These are phyloP conservation scores for Sporothrix curviconia DNA, from an alignment of 2,329 filamentous ascomycete species.

Conservation along the genomic window DNA sequence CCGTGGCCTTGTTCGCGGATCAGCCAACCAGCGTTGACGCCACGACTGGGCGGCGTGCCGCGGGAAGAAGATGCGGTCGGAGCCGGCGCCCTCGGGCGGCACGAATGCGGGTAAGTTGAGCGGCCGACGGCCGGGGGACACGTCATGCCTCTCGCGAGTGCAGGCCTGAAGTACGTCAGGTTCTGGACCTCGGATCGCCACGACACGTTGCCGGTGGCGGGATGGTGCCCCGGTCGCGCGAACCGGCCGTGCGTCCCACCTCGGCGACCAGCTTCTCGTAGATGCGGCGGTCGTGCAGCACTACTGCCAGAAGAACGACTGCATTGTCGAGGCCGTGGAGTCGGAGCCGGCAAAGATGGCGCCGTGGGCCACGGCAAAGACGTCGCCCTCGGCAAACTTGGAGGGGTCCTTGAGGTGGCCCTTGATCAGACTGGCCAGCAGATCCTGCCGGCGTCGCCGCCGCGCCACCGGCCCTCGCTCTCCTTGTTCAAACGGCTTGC, in stretches of 20 bases:
- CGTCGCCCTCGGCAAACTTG: slow-evolving; percentile 43
- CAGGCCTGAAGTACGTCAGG: slow-evolving; percentile 50
- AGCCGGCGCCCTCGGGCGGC: slow-evolving; percentile 43
- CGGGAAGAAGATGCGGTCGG: slow-evolving; percentile 46
- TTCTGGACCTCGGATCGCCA: slow-evolving; percentile 43
- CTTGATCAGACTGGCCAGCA: slow-evolving; percentile 45
- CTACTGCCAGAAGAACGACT: slow-evolving; percentile 48
- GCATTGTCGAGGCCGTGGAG: slow-evolving; percentile 54
- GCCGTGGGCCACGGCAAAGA: slow-evolving; percentile 51
- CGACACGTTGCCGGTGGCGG: slow-evolving; percentile 37
- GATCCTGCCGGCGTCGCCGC: slow-evolving; percentile 40
- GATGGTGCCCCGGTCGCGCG: slow-evolving; percentile 28
- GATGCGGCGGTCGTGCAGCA: slow-evolving; percentile 38
- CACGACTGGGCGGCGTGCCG: too few species aligned
- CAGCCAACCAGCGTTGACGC: too few species aligned
- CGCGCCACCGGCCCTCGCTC: slow-evolving; percentile 34
- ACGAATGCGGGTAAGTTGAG: slow-evolving; percentile 46
- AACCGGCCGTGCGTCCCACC: slow-evolving; percentile 37
- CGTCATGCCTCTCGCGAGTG: slow-evolving; percentile 48
- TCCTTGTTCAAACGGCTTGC: slow-evolving; percentile 41
- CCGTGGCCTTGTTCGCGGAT: too few species aligned
- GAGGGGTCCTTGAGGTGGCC: slow-evolving; percentile 45
- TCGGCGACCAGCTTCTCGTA: slow-evolving; percentile 37
- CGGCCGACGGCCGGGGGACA: slow-evolving; percentile 49
- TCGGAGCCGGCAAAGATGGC: slow-evolving; percentile 56